These are phyloP conservation scores for Tagetes erecta DNA, from an alignment of 129 eudicot species.

Conservation along the genomic window DNA sequence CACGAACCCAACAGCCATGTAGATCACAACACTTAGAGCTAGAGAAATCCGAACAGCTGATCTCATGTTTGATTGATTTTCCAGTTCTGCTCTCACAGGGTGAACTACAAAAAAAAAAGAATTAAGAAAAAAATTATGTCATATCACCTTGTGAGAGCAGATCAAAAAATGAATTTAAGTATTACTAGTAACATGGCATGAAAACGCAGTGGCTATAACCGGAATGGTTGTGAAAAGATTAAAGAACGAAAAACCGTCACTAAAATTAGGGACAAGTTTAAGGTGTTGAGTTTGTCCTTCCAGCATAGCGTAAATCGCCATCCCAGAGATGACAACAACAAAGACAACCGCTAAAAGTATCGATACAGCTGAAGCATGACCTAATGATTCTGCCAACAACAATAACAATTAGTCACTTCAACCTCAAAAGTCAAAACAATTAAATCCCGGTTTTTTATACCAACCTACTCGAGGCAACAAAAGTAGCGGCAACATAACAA, in stretches of 20 bases:
- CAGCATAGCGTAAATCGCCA: constrained; percentile 68
- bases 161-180: neutral
- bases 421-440: neutral
- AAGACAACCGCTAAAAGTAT: constrained; percentile 79
- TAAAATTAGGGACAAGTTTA: constrained; percentile 65
- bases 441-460: constrained; percentile 1
- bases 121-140: neutral
- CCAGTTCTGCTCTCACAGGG: constrained; percentile 73
- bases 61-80: constrained; percentile 57
- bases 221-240: constrained; percentile 75
- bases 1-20: constrained; percentile 73
- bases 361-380: constrained; percentile 79
- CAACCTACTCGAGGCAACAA: constrained; percentile 79
- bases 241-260: constrained; percentile 45
- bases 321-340: constrained; percentile 57
- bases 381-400: constrained; percentile 66
- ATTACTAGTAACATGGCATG: constrained; percentile 72
- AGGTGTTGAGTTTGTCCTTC: constrained; percentile 55
- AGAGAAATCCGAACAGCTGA: constrained; percentile 63
- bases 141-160: neutral
- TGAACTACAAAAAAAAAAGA: constrained; percentile 50
- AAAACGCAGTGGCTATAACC: constrained; percentile 71
- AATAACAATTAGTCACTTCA: constrained; percentile 22
- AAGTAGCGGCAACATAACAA: constrained; percentile 74
- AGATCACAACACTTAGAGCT: constrained; percentile 57